Percentiles rank a stretch among this genome's conserved stretches.
Conservation (phyloP, 2,329 filamentous ascomycete species). For the Pseudogymnoascus sp. region DNA sequence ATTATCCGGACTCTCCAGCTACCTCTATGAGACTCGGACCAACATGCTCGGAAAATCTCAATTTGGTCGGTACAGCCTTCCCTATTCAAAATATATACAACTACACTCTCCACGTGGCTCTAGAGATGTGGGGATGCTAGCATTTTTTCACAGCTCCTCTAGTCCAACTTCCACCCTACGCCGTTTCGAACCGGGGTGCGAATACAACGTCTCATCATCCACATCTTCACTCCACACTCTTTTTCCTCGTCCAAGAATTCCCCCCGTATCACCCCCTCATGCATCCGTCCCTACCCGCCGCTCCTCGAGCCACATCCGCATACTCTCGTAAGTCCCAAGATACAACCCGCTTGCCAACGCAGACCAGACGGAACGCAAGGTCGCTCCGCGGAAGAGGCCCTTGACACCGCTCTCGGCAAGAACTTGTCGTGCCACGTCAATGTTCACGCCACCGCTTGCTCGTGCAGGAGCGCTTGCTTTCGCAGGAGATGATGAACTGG, state of each 20-base stretch:
- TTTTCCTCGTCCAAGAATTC: not conserved
- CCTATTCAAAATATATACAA: not conserved
- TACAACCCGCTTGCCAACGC: slow-evolving; percentile 77
- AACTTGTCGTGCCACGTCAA: slow-evolving; percentile 57
- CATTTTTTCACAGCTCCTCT: not conserved
- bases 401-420: slow-evolving; percentile 57
- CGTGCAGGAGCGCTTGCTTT: slow-evolving; percentile 18
- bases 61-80: not conserved
- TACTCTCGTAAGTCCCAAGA: slow-evolving; percentile 76
- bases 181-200: not conserved
- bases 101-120: not conserved
- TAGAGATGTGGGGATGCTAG: not conserved
- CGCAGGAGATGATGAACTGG: slow-evolving; percentile 9
- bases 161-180: not conserved
- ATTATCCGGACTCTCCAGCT: not conserved
- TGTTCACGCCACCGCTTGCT: slow-evolving; percentile 27
- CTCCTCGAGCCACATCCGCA: slow-evolving; percentile 51
- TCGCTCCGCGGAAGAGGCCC: slow-evolving; percentile 70
- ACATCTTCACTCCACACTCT: not conserved
- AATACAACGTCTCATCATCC: slow-evolving; percentile 2
- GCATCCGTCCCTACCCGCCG: not conserved
- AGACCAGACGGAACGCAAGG: slow-evolving; percentile 70
- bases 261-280: not conserved
- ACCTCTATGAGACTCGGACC: not conserved
- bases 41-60: not conserved